Evolutionary conservation across 208 protist genomes (phyloP).

Genomic region (Leishmania lainsoni): DNA sequence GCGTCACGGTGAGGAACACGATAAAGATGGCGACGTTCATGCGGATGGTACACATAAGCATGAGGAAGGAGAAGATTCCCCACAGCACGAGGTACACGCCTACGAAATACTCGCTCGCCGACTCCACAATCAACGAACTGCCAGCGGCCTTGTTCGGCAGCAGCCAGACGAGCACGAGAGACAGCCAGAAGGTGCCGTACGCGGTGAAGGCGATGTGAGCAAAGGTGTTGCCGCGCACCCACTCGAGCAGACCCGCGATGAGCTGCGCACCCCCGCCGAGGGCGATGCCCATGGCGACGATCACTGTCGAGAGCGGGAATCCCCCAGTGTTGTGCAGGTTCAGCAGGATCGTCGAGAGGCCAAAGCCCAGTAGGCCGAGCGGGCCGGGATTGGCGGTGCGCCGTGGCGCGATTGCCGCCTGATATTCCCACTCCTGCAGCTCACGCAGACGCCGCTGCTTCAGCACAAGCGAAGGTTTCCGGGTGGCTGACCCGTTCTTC

Average conservation of each 20-base stretch:
- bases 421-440: constrained; percentile 10
- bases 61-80: constrained; percentile 33
- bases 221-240: constrained; percentile 54
- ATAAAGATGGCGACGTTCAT: constrained; percentile 36
- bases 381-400: constrained; percentile 37
- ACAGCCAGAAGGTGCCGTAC: constrained; percentile 66
- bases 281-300: constrained; percentile 49
- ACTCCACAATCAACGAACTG: not conserved
- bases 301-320: constrained; percentile 35
- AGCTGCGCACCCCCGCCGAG: constrained; percentile 61
- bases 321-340: constrained; percentile 54
- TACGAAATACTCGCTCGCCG: constrained; percentile 16
- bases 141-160: constrained; percentile 26
- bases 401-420: not conserved
- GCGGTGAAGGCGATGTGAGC: constrained; percentile 41
- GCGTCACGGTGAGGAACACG: constrained; percentile 33
- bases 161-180: constrained; percentile 47
- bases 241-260: constrained; percentile 61
- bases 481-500: not conserved
- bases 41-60: constrained; percentile 32
- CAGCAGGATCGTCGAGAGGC: constrained; percentile 64
- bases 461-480: not conserved
- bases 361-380: constrained; percentile 54
- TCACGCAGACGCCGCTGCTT: constrained; percentile 5
- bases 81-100: constrained; percentile 30